Percentiles rank a stretch among this genome's conserved stretches.
Evolutionary conservation across 768 basidiomycete species (phyloP).

Genomic region (Mycena rebaudengoi): DNA sequence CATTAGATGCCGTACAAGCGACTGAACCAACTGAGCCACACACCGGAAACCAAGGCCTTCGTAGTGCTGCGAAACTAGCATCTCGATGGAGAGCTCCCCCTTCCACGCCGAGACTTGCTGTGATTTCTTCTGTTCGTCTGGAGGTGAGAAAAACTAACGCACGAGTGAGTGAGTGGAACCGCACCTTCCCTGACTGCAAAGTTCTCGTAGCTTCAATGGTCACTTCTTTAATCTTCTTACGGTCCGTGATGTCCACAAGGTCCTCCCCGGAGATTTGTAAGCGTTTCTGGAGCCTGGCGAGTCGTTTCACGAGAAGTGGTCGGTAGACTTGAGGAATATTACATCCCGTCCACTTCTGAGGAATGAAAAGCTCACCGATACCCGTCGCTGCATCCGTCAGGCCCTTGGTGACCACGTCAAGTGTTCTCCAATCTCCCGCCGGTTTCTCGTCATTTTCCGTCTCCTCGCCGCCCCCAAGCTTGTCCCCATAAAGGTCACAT

Average conservation of each 20-base stretch:
- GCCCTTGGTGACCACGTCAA: background rate
- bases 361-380: background rate
- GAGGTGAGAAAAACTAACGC: background rate
- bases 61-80: slow-evolving; percentile 10
- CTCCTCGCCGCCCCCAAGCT: background rate
- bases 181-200: background rate
- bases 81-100: background rate
- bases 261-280: background rate
- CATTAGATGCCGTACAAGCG: background rate
- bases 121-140: slow-evolving; percentile 8
- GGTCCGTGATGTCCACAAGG: background rate
- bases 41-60: background rate
- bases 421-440: too few relatives aligned
- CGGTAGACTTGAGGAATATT: background rate
- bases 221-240: background rate
- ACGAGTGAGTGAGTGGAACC: background rate
- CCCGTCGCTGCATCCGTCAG: background rate
- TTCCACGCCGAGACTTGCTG: background rate
- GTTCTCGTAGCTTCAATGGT: background rate
- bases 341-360: background rate
- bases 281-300: slow-evolving; percentile 9
- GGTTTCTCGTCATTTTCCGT: background rate
- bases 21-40: background rate
- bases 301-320: background rate
- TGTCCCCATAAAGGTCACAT: slow-evolving; percentile 1